Percentiles rank a stretch among this genome's conserved stretches.
Evolutionary conservation across 306 rosid genomes (phyloP).

Genomic region (Quercus glauca): DNA sequence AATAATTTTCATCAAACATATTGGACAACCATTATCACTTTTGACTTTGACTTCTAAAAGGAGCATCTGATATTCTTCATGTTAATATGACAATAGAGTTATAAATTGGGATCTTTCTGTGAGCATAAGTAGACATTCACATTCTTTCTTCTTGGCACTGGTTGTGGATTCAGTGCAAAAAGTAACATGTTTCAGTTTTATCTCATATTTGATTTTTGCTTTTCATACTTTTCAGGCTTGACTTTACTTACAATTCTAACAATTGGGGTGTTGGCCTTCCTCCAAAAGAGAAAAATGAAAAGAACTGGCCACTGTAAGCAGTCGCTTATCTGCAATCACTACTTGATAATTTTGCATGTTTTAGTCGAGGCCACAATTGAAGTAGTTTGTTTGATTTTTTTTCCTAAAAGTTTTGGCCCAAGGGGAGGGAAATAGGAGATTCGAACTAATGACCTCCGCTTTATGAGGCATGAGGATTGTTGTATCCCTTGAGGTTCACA

Average conservation of each 20-base stretch:
- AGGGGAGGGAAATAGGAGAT: too few species aligned
- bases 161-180: constrained; percentile 4
- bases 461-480: too few species aligned
- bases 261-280: constrained; percentile 99
- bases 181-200: constrained; percentile 15
- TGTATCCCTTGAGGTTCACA: not conserved
- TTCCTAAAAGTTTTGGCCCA: too few species aligned
- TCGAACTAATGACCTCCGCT: too few species aligned
- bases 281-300: constrained; percentile 80
- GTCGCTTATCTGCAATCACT: constrained; percentile 7
- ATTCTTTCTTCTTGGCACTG: constrained; percentile 4
- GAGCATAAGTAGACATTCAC: not conserved
- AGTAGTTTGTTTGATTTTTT: not conserved
- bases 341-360: not conserved
- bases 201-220: constrained; percentile 14
- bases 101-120: not conserved
- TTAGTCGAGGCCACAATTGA: not conserved
- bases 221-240: constrained; percentile 55
- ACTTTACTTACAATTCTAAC: constrained; percentile 73
- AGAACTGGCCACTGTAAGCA: constrained; percentile 81
- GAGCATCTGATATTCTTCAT: constrained; percentile 11
- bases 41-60: constrained; percentile 10
- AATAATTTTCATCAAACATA: not conserved
- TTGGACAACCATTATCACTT: not conserved
- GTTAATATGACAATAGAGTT: not conserved